Percentiles rank a stretch among this genome's conserved stretches.
These are phyloP conservation scores for Globisporangium uncinulatum DNA, from an alignment of 352 stramenopile species.

Conservation along the genomic window DNA sequence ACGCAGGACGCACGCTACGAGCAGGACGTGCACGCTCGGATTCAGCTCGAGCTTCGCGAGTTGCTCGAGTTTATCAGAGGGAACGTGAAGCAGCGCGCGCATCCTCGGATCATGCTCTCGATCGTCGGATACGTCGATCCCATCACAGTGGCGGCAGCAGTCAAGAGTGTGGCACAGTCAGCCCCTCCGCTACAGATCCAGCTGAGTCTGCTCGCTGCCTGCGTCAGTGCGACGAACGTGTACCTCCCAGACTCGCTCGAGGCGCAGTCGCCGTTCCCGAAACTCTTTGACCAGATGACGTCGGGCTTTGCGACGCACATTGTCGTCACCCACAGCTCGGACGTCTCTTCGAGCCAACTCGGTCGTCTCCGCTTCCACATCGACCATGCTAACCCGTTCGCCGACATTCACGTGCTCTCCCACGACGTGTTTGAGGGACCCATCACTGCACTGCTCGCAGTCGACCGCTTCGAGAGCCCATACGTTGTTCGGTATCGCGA, in stretches of 20 bases:
- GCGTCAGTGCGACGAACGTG: conserved; percentile 44
- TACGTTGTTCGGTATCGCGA: conserved; percentile 57
- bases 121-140: conserved; percentile 55
- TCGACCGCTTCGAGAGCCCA: conserved; percentile 52
- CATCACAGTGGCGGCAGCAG: conserved; percentile 33
- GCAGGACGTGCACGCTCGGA: conserved; percentile 15
- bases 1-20: conserved; percentile 16
- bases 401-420: conserved; percentile 58
- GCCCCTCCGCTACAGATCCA: conserved; percentile 18
- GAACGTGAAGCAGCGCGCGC: conserved; percentile 15
- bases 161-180: conserved; percentile 22
- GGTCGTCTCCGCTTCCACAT: conserved; percentile 61
- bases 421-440: conserved; percentile 59
- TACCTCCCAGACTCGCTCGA: conserved; percentile 40
- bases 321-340: conserved; percentile 44
- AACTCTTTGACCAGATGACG: conserved; percentile 64
- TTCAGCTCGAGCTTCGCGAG: conserved; percentile 19
- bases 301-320: conserved; percentile 60
- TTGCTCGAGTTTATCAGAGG: conserved; percentile 16
- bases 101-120: conserved; percentile 43
- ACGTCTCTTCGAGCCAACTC: conserved; percentile 31
- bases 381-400: conserved; percentile 63
- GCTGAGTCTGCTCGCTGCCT: conserved; percentile 42
- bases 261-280: conserved; percentile 38
- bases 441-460: conserved; percentile 39